Conservation (phyloP, 2,329 filamentous ascomycete genomes). For the Pyrenochaeta sp. region DNA sequence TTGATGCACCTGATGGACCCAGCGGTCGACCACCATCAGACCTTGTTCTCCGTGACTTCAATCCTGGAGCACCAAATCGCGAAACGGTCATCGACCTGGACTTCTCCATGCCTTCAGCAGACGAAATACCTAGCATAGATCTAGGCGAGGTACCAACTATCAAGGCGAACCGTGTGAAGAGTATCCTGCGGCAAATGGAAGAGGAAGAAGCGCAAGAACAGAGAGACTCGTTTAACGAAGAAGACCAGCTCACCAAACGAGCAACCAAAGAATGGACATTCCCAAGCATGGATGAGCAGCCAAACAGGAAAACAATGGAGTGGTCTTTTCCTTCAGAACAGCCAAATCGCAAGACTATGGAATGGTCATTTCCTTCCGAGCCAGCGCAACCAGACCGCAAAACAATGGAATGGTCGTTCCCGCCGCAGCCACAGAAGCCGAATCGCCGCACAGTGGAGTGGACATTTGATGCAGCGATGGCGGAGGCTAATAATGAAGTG, state of each 20-base stretch:
- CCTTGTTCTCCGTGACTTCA: conserved; percentile 60
- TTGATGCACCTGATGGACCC: conserved; percentile 54
- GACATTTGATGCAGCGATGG: conserved; percentile 58
- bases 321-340: conserved; percentile 61
- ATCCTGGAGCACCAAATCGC: conserved; percentile 53
- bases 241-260: conserved; percentile 44
- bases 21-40: conserved; percentile 61
- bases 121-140: conserved; percentile 52
- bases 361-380: conserved; percentile 57
- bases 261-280: conserved; percentile 65
- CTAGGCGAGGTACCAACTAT: conserved; percentile 63
- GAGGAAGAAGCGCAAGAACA: conserved; percentile 53
- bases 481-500: conserved; percentile 45
- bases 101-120: conserved; percentile 54
- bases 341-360: conserved; percentile 53
- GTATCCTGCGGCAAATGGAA: conserved; percentile 54
- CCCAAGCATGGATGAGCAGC: conserved; percentile 51
- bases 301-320: conserved; percentile 59
- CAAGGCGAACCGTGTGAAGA: conserved; percentile 62
- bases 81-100: conserved; percentile 67
- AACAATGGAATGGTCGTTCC: conserved; percentile 65
- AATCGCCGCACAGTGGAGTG: conserved; percentile 58
- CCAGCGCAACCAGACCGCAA: conserved; percentile 45
- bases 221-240: conserved; percentile 33
- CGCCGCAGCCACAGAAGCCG: conserved; percentile 37